Percentiles rank a stretch among this genome's conserved stretches.
Evolutionary conservation across 176 grass and related monocot species (phyloP).

Genomic region (Hyparrhenia diplandra): DNA sequence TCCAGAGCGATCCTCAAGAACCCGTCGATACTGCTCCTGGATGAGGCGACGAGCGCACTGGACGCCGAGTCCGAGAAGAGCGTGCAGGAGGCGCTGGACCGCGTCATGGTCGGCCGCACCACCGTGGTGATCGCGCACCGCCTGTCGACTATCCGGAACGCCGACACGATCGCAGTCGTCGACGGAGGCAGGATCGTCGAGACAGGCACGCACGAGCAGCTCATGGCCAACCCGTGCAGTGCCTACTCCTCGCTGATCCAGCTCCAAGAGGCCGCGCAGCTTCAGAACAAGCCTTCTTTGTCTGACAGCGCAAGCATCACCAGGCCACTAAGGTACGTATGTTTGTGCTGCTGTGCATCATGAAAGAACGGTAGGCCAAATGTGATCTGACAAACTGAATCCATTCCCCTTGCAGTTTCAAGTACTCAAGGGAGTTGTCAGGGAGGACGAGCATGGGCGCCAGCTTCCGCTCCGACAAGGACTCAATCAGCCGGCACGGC

Average conservation of each 20-base stretch:
- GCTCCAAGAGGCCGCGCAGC: conserved; percentile 60
- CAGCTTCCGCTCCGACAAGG: conserved; percentile 90
- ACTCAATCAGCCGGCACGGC: conserved; percentile 58
- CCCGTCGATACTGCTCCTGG: conserved; percentile 87
- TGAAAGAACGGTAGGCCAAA: neutral
- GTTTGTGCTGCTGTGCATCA: neutral
- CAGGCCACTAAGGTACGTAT: conserved; percentile 67
- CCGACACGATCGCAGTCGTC: conserved; percentile 86
- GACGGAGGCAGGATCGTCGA: conserved; percentile 76
- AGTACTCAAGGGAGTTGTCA: conserved; percentile 78
- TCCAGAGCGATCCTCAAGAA: conserved; percentile 91
- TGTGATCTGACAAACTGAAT: neutral
- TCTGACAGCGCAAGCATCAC: conserved; percentile 54
- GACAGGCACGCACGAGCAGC: conserved; percentile 90
- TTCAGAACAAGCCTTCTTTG: conserved; percentile 53
- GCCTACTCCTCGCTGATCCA: conserved; percentile 76
- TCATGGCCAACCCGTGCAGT: conserved; percentile 50
- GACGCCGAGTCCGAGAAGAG: conserved; percentile 97
- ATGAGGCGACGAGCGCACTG: conserved; percentile 88
- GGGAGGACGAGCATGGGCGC: conserved; percentile 65
- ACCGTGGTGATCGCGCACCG: conserved; percentile 92
- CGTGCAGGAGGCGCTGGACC: conserved; percentile 87
- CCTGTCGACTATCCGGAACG: conserved; percentile 77
- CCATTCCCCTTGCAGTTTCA: conserved; percentile 33
- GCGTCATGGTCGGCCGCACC: conserved; percentile 94